Conservation (phyloP, 768 basidiomycete species). For the Trametopsis cervina region DNA sequence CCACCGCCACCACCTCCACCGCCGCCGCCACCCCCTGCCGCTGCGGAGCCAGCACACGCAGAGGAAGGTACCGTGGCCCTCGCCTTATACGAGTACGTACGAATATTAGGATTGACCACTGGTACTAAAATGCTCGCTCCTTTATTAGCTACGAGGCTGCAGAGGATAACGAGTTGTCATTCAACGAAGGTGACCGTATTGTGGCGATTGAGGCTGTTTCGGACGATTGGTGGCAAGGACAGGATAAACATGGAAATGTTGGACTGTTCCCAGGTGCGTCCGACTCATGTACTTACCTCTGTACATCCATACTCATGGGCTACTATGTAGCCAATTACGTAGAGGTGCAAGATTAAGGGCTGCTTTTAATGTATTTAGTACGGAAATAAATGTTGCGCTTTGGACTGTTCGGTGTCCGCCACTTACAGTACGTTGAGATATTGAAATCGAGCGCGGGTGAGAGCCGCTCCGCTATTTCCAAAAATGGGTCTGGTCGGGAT, state of each 20-base stretch:
- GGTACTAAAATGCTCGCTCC: neutral
- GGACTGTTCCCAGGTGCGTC: constrained; percentile 74
- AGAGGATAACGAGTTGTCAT: constrained; percentile 87
- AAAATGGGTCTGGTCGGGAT: no score
- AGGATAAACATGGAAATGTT: constrained; percentile 41
- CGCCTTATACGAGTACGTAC: constrained; percentile 66
- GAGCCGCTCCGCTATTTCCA: no score
- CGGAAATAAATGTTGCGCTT: no score
- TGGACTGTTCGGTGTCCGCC: no score
- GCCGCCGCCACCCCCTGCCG: constrained; percentile 34
- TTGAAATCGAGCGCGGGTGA: no score
- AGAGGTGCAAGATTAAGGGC: no score
- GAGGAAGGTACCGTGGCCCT: constrained; percentile 51
- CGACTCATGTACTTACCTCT: no score
- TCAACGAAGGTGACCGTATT: constrained; percentile 79
- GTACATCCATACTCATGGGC: no score
- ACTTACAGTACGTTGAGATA: no score
- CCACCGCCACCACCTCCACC: constrained; percentile 31
- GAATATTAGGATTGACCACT: neutral
- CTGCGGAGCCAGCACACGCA: constrained; percentile 42
- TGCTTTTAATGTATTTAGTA: no score
- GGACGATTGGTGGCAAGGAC: constrained; percentile 90
- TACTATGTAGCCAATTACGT: no score
- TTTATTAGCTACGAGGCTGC: constrained; percentile 82
- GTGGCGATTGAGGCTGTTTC: constrained; percentile 70